Conservation (phyloP, 2,329 filamentous ascomycete genomes). For the Raffaelea albimanens region DNA sequence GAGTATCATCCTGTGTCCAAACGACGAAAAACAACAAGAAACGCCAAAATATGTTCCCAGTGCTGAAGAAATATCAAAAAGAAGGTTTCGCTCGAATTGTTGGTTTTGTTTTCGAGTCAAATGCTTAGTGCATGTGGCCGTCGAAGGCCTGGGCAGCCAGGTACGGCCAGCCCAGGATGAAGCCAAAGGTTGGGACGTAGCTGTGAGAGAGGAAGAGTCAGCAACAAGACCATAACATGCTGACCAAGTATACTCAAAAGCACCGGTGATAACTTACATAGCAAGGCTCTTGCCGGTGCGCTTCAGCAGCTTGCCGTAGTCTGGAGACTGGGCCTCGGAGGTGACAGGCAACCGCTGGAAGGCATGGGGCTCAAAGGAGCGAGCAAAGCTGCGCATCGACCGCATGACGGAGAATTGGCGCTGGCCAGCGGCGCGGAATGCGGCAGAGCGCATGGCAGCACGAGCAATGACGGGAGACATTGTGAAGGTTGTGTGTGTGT, state of each 20-base stretch:
- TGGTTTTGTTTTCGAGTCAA: neutral
- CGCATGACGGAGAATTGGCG: slow-evolving; percentile 27
- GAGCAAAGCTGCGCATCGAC: slow-evolving; percentile 24
- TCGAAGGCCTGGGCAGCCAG: slow-evolving; percentile 15
- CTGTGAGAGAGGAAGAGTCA: slow-evolving; percentile 14
- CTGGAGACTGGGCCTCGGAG: slow-evolving; percentile 19
- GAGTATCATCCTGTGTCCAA: neutral
- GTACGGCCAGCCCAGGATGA: slow-evolving; percentile 29
- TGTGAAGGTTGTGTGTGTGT: slow-evolving; percentile 9
- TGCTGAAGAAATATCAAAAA: neutral
- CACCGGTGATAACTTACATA: slow-evolving; percentile 23
- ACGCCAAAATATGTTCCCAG: too few species aligned
- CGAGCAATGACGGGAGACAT: slow-evolving; percentile 27
- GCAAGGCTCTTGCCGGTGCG: slow-evolving; percentile 18
- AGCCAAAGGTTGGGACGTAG: slow-evolving; percentile 23
- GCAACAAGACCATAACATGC: neutral
- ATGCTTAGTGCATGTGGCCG: slow-evolving; percentile 15
- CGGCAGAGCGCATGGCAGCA: slow-evolving; percentile 21
- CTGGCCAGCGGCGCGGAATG: slow-evolving; percentile 12
- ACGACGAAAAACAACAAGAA: neutral
- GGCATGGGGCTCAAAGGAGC: slow-evolving; percentile 27
- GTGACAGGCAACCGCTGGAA: slow-evolving; percentile 25
- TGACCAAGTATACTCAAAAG: neutral
- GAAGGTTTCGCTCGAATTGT: neutral
- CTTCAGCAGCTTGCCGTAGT: slow-evolving; percentile 28